Evolutionary conservation across 2,329 filamentous ascomycete genomes (phyloP), one percentile per base, ranked within the genome.

Genomic region (Claviceps capensis): DNA sequence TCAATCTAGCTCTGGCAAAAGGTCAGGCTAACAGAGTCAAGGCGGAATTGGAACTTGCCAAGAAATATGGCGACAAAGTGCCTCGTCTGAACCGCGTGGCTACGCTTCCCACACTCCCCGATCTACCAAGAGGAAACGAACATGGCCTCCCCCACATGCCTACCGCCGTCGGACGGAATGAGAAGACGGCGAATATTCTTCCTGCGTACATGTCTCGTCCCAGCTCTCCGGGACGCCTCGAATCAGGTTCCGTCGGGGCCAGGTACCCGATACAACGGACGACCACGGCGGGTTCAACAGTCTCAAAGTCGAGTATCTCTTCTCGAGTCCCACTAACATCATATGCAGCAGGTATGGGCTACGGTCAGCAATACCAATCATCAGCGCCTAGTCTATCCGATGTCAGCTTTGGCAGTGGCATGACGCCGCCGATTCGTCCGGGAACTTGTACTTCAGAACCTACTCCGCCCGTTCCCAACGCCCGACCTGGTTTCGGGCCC

Each of bases 1-100:
- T 95, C 61, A 88, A 93, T 69, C 90, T 88, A 66, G 91, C 89
- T 0, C 70, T 97, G 26, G 85, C 83, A 49, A 88, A 89, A 60
- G 85, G 93, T 50, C 82, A 85, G 64, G 75, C 73, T 55, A 79
- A 76, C 60, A 73, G 76, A 59, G 69, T 69, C 23, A 78, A 72
- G 60, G 74, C 72, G 0, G 77, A 76, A 55, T 52, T 68, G 26
- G 76, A 69, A 59, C 71, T 68, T 17, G 76, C 75, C 3, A 74
- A 73, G 59, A 78, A 76, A 62, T 74, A 73, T 43, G 65, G 79
- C 49, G 78, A 77, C 48, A 73, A 75, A 55, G 17, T 17, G 5
- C 62, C 70, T 22, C 66, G 69, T 1, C 57, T 74, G 30, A 72
- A 75, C 42, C 72, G 79, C 52, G 75, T 81, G 59, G 81, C 82